A percentile compares a stretch with the other conserved stretches of the same genome.
These are phyloP conservation scores for Fusarium sublunatum DNA, from an alignment of 2,329 filamentous ascomycete genomes.

Conservation along the genomic window DNA sequence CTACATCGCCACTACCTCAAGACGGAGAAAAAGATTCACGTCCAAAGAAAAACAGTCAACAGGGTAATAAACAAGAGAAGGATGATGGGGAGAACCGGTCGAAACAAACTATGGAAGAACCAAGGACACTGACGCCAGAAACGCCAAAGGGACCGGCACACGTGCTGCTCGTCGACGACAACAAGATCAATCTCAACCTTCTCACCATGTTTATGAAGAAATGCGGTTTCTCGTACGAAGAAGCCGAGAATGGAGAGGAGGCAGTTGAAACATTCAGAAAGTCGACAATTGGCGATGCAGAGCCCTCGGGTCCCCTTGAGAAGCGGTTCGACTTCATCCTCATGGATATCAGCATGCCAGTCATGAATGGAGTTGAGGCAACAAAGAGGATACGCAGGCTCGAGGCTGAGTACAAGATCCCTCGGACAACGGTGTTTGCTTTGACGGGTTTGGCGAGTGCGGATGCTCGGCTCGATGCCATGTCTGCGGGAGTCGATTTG, in stretches of 20 bases:
- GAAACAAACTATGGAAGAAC: background rate
- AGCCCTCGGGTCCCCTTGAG: background rate
- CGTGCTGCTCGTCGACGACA: constrained; percentile 57
- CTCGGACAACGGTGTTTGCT: constrained; percentile 61
- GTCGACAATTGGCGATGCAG: constrained; percentile 26
- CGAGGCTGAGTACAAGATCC: constrained; percentile 56
- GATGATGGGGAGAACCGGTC: background rate
- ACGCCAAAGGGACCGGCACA: constrained; percentile 23
- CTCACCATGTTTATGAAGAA: constrained; percentile 57
- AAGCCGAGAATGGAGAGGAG: constrained; percentile 59
- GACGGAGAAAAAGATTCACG: background rate
- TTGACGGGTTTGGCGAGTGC: constrained; percentile 64
- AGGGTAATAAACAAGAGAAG: background rate
- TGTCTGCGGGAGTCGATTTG: constrained; percentile 60
- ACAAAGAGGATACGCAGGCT: constrained; percentile 61
- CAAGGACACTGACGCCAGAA: background rate
- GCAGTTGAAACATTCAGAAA: constrained; percentile 58
- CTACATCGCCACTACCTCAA: background rate
- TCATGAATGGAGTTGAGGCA: constrained; percentile 63
- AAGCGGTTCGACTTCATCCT: constrained; percentile 51
- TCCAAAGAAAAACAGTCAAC: background rate
- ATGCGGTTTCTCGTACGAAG: constrained; percentile 54
- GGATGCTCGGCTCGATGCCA: constrained; percentile 61
- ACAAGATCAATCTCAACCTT: constrained; percentile 56
- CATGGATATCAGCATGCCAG: constrained; percentile 67